Conservation (phyloP, 768 basidiomycete genomes). For the Suillus variegatus region DNA sequence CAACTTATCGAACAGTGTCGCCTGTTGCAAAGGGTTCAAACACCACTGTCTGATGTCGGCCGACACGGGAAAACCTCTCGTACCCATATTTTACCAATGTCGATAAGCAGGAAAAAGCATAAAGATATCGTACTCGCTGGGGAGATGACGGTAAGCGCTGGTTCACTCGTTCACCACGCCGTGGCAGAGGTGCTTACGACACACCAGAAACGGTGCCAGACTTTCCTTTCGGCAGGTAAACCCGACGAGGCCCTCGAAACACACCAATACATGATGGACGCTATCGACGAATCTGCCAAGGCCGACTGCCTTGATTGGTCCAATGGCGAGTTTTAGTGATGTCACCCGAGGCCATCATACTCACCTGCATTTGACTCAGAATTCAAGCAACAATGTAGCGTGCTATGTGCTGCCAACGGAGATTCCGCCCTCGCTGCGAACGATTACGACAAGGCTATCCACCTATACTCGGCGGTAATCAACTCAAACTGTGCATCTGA, state of each 20-base stretch:
- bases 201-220: no score
- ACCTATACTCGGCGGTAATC: neutral
- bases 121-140: no score
- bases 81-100: no score
- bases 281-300: neutral
- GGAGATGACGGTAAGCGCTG: no score
- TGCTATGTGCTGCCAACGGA: neutral
- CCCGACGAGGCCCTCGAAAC: neutral
- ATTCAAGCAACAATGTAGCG: neutral
- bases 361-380: neutral
- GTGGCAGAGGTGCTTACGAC: no score
- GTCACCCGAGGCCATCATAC: neutral
- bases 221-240: no score
- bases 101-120: no score
- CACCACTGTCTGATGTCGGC: no score
- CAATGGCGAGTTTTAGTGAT: neutral
- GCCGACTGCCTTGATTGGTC: neutral
- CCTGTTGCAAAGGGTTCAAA: no score
- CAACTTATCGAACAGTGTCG: constrained; percentile 5
- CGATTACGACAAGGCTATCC: neutral
- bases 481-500: neutral
- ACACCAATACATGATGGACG: neutral
- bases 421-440: neutral
- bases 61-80: no score
- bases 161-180: no score